Conservation (phyloP, 148 eudicot species). For the Selenicereus undatus region DNA sequence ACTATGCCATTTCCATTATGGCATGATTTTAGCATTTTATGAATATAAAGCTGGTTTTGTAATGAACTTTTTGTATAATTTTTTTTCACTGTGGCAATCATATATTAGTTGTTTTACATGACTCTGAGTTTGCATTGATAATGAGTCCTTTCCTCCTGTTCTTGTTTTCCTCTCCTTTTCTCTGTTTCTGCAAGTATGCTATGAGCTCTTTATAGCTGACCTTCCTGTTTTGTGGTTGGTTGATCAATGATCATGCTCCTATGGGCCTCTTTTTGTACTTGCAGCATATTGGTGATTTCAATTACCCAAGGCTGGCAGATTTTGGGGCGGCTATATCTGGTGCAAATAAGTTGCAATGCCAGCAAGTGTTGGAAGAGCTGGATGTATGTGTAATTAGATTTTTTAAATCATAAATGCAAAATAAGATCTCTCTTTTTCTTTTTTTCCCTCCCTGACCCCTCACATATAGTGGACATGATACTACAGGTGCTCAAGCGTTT, state of each 20-base stretch:
- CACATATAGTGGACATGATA: conserved; percentile 4
- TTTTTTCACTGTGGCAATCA: background rate
- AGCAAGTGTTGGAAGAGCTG: conserved; percentile 93
- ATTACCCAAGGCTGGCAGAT: conserved; percentile 92
- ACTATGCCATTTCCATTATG: background rate
- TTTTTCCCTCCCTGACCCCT: background rate
- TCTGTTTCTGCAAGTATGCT: background rate
- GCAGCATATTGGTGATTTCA: conserved; percentile 96
- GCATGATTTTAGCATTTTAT: background rate
- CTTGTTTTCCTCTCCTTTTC: background rate
- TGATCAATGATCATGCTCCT: conserved; percentile 18
- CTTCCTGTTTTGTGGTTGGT: background rate
- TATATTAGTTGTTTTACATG: background rate
- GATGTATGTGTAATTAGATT: conserved; percentile 58
- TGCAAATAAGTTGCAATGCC: conserved; percentile 70
- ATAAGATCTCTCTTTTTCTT: background rate
- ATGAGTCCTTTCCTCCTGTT: background rate
- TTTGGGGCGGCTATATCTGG: conserved; percentile 99
- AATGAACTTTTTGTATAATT: background rate
- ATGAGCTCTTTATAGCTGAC: background rate
- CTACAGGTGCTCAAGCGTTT: conserved; percentile 79
- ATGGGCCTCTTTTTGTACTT: conserved; percentile 16
- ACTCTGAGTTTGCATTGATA: background rate
- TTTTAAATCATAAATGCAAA: background rate
- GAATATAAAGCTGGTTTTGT: background rate